Conservation (phyloP, 495 filamentous ascomycete genomes). For the Trichocladium uniseriatum region DNA sequence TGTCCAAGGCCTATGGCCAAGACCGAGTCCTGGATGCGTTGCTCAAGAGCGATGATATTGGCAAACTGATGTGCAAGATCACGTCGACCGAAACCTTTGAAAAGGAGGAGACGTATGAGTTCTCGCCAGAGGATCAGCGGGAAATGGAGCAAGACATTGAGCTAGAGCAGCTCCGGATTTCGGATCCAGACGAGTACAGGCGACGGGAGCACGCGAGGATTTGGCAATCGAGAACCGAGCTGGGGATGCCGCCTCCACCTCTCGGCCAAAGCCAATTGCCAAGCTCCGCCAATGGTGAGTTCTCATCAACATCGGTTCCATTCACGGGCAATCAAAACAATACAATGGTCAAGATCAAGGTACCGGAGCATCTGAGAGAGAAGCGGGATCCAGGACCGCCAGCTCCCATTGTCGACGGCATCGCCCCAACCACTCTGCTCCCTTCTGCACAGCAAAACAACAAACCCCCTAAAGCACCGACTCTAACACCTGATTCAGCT, state of each 20-base stretch:
- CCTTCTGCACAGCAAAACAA: background rate
- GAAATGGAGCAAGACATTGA: constrained; percentile 25
- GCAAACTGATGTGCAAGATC: constrained; percentile 26
- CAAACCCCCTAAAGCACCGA: background rate
- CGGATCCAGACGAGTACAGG: constrained; percentile 22
- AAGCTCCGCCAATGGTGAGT: constrained; percentile 11
- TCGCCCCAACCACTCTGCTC: background rate
- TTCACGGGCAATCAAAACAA: background rate
- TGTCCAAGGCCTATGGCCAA: constrained; percentile 47
- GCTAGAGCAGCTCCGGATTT: constrained; percentile 16
- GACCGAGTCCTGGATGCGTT: constrained; percentile 67
- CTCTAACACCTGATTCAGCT: background rate
- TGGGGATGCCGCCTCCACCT: background rate
- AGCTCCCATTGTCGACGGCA: background rate
- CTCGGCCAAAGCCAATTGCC: background rate
- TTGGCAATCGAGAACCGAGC: background rate
- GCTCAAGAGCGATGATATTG: constrained; percentile 26
- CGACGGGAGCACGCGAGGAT: constrained; percentile 9
- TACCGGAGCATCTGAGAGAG: constrained; percentile 3
- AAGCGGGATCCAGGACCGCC: background rate
- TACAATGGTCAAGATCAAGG: constrained; percentile 4
- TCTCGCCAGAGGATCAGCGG: constrained; percentile 29
- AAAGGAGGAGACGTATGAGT: constrained; percentile 33
- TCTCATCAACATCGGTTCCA: background rate
- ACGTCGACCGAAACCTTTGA: constrained; percentile 38